Base-by-base conservation (phyloP, 371 early-diverging fungal genomes). In the Rhizopus delemar region DNA sequence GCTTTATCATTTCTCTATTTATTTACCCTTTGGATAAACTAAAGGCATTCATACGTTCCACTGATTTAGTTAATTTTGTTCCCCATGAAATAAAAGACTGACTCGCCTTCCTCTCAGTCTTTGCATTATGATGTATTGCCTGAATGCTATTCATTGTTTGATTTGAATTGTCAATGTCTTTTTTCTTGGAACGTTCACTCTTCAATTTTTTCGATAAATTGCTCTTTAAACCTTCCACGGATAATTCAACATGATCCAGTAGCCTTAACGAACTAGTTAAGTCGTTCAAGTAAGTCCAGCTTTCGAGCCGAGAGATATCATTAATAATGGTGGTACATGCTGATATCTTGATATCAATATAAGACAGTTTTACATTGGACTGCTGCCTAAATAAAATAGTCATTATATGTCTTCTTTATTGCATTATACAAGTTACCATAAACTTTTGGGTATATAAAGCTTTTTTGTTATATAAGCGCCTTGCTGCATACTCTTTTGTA, bases 361-460 rank as follows among this genome's bases (percentile, higher is more conserved):
- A 79, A 4, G 77, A 65, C 32, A 84, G 62, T 38, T 76, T 74
- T 5, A 81, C 75, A 48, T 74, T 78, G 5, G 77, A 65, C 60
- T 83, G 85, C 41, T 61, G 62, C 74, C 74, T 73, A 59, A 13
- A 5, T 29, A 9, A 29, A 29, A 5, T 4, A 48, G 15, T 38
- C 13, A 38, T 22, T 22, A 38, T 4, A 16, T 28, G 5, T 5
- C 48, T 48, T 28, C 1, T 5, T 28, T 38, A 11, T 48, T 4
- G 16, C 49, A 22, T 48, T 29, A 48, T 28, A 29, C 12, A 29
- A 15, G 41, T 29, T 52, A 70, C 86, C 86, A 86, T 54, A 86
- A 56, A 46, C 77, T 77, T 59, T 78, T 74, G 56, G 86, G 86
- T 59, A 86, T 77, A 71, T 75, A 80, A n/a, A 86, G 64, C 16